Percentiles rank a stretch among this genome's conserved stretches.
Conservation (phyloP, 2,329 filamentous ascomycete species). For the Fusarium annulatum region DNA sequence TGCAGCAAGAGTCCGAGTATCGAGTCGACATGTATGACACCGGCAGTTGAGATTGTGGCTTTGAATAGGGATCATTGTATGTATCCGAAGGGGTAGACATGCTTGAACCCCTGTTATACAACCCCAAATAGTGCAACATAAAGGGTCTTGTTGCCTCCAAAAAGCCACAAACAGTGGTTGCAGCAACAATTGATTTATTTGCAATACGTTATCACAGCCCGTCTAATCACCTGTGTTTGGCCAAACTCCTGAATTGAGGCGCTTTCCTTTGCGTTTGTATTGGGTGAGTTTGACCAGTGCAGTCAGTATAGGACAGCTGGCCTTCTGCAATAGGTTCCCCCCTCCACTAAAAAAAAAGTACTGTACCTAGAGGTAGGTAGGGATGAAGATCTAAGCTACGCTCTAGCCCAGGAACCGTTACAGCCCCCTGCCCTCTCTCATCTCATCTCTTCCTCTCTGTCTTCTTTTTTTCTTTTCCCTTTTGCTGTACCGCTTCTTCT, state of each 20-base stretch:
- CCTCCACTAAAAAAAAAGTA: conserved; percentile 32
- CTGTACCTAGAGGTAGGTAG: not conserved
- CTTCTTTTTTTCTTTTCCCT: not conserved
- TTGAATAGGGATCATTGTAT: not conserved
- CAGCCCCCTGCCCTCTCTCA: conserved; percentile 13
- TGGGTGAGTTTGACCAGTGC: conserved; percentile 3
- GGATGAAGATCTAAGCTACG: conserved; percentile 26
- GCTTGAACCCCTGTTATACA: conserved; percentile 12
- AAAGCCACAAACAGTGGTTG: not conserved
- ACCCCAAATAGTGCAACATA: conserved; percentile 17
- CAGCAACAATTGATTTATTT: not conserved
- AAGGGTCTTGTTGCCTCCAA: conserved; percentile 16
- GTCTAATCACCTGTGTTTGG: not conserved
- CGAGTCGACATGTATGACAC: conserved; percentile 9
- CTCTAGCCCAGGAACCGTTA: conserved; percentile 28
- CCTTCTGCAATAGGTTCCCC: conserved; percentile 31
- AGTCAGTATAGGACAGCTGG: conserved; percentile 37
- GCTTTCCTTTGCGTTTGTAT: conserved; percentile 28
- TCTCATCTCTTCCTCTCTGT: conserved; percentile 2
- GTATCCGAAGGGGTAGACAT: not conserved
- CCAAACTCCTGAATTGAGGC: conserved; percentile 7
- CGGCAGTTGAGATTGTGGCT: not conserved
- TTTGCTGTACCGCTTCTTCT: conserved; percentile 3
- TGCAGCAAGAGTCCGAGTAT: conserved; percentile 1
- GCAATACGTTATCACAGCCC: not conserved